These are phyloP conservation scores for Trichaptum fuscoviolaceum DNA, from an alignment of 768 basidiomycete species.

Conservation along the genomic window DNA sequence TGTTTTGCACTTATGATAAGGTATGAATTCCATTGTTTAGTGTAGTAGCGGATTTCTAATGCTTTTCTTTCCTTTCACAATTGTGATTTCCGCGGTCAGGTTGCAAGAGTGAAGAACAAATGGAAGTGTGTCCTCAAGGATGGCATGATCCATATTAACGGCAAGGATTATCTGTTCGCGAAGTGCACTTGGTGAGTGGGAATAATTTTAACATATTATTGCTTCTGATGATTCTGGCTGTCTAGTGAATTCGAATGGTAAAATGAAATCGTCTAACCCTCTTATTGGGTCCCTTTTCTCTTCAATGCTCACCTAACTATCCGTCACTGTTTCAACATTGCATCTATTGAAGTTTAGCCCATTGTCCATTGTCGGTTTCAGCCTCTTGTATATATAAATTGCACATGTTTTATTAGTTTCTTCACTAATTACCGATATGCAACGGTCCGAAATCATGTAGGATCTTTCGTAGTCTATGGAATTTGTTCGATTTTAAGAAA, in stretches of 20 bases:
- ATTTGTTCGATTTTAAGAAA: too few species aligned
- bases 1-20: slow-evolving; percentile 99
- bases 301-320: not conserved
- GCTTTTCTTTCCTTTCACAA: slow-evolving; percentile 7
- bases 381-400: slow-evolving; percentile 3
- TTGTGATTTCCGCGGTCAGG: slow-evolving; percentile 40
- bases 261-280: not conserved
- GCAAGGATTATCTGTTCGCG: slow-evolving; percentile 94
- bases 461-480: too few species aligned
- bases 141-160: slow-evolving; percentile 95
- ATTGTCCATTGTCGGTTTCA: not conserved
- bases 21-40: slow-evolving; percentile 32
- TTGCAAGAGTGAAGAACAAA: slow-evolving; percentile 99
- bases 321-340: not conserved
- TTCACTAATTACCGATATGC: not conserved
- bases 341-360: not conserved
- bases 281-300: not conserved
- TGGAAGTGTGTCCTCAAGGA: slow-evolving; percentile 99
- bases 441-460: not conserved
- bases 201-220: not conserved
- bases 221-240: not conserved
- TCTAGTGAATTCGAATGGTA: slow-evolving; percentile 7
- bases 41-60: slow-evolving; percentile 8
- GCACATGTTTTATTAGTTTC: not conserved
- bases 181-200: slow-evolving; percentile 87